Evolutionary conservation across 2,329 filamentous ascomycete species (phyloP).

Genomic region (Colletotrichum acutatum): DNA sequence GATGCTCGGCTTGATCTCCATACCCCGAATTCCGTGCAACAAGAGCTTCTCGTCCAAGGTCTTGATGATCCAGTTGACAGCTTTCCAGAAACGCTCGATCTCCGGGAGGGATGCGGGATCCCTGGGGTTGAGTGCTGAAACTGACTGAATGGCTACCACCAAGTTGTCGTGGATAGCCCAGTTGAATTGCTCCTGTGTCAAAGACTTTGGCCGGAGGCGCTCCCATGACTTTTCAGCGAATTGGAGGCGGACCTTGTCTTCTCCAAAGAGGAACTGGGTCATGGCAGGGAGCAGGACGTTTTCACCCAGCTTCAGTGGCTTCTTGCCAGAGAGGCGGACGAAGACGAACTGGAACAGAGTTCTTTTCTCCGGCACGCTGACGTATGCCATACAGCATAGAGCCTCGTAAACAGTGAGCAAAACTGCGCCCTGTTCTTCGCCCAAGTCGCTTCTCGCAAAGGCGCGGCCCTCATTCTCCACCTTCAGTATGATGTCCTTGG

Average conservation of each 20-base stretch:
- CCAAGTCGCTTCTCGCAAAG: conserved; percentile 60
- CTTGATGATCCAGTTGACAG: conserved; percentile 77
- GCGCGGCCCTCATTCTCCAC: conserved; percentile 58
- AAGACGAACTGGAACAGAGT: conserved; percentile 84
- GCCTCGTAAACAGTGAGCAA: conserved; percentile 89
- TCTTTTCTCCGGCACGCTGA: conserved; percentile 65
- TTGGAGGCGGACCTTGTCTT: conserved; percentile 68
- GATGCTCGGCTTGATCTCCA: conserved; percentile 81
- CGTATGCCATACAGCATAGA: conserved; percentile 83
- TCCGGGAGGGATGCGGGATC: conserved; percentile 55
- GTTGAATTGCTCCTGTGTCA: conserved; percentile 82
- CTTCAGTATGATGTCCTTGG: conserved; percentile 64
- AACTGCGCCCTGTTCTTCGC: conserved; percentile 63
- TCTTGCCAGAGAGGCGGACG: conserved; percentile 80
- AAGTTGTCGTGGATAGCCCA: conserved; percentile 85
- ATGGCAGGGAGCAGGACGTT: conserved; percentile 83
- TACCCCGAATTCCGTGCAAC: conserved; percentile 78
- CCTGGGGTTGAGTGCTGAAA: conserved; percentile 58
- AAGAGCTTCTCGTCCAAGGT: conserved; percentile 80
- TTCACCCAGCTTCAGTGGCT: conserved; percentile 78
- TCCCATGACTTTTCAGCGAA: conserved; percentile 79
- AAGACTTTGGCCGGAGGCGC: conserved; percentile 68
- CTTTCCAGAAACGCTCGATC: conserved; percentile 83
- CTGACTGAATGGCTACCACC: conserved; percentile 71
- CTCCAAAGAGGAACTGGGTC: conserved; percentile 85